Base-by-base conservation (phyloP, 23 red algal species). In the Gracilaria vermiculophylla region DNA sequence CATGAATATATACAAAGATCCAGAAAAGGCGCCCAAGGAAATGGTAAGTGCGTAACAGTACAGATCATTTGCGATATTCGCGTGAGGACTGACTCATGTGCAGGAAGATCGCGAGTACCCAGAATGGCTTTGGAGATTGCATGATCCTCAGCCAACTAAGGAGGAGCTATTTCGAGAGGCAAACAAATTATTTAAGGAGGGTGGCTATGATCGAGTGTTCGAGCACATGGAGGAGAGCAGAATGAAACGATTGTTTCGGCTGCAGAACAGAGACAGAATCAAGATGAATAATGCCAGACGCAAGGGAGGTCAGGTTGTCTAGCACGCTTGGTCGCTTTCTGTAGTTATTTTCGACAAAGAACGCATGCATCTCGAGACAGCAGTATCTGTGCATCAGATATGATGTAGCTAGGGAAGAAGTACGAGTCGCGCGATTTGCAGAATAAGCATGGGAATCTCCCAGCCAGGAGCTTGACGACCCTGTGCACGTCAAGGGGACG, bases 1-100 rank as follows among this genome's bases (percentile, higher is more conserved):
- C 16, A 25, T 89, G 72, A 89, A 89, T 45, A 64, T 89, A 32
- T 89, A 77, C 71, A 89, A 89, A 65, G 70, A 89, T 53, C 42
- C 69, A 25, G 51, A 6, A 7, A 41, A 42, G 25, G 85, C 70
- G 37, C 85, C 85, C 23, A 60, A 77, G 45, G 85, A 89, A 66
- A 77, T 77, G 85, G 85, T 89, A 77, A 16, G 85, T 48, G 29
- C 24, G 14, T 57, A 11, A 10, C 13, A 12, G 2, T 79, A 49
- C 12, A 2, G 5, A 58, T 15, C 43, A 27, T 1, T 41, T 53
- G 50, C 2, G 17, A 53, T 19, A 55, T 53, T 17, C 21, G 12
- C 16, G 24, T 32, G 64, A 36, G 7, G 10, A 32, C 65, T 86
- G 17, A 70, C 61, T 9, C 5, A 17, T 17, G 19, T 74, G 5